These are phyloP conservation scores for Pichia cabralensis DNA, from an alignment of 805 yeast species.

Conservation along the genomic window DNA sequence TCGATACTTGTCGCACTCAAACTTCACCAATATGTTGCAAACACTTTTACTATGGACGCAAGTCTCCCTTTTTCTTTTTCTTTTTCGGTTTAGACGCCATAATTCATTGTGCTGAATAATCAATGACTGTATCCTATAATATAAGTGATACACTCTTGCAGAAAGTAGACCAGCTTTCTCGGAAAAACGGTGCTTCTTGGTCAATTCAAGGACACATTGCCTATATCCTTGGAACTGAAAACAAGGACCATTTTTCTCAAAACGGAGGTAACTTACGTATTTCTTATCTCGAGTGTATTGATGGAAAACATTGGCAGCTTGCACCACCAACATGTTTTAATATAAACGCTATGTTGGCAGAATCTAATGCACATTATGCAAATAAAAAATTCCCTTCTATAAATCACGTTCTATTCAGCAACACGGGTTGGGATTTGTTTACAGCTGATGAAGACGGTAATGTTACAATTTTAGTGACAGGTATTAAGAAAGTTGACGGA, in stretches of 20 bases:
- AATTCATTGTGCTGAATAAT: too few species aligned
- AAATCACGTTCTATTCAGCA: slow-evolving; percentile 58
- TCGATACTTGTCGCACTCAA: too few species aligned
- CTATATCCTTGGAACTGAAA: slow-evolving; percentile 26
- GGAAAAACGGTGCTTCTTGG: too few species aligned
- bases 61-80: too few species aligned
- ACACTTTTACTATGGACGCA: too few species aligned
- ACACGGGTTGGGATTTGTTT: slow-evolving; percentile 72
- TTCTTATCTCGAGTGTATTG: slow-evolving; percentile 61
- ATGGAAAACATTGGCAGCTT: slow-evolving; percentile 74
- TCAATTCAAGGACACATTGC: slow-evolving; percentile 80
- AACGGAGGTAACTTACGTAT: slow-evolving; percentile 32
- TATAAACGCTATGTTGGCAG: neutral
- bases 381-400: slow-evolving; percentile 11
- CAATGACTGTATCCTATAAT: too few species aligned
- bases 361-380: neutral
- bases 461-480: slow-evolving; percentile 44
- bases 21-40: too few species aligned
- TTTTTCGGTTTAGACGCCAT: too few species aligned
- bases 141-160: too few species aligned
- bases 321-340: slow-evolving; percentile 37
- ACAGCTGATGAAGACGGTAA: slow-evolving; percentile 66
- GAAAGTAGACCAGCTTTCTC: too few species aligned
- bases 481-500: slow-evolving; percentile 28
- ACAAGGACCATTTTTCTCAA: slow-evolving; percentile 21